Base-by-base conservation (phyloP, 2,329 filamentous ascomycete genomes). In the Diaporthe sp. region DNA sequence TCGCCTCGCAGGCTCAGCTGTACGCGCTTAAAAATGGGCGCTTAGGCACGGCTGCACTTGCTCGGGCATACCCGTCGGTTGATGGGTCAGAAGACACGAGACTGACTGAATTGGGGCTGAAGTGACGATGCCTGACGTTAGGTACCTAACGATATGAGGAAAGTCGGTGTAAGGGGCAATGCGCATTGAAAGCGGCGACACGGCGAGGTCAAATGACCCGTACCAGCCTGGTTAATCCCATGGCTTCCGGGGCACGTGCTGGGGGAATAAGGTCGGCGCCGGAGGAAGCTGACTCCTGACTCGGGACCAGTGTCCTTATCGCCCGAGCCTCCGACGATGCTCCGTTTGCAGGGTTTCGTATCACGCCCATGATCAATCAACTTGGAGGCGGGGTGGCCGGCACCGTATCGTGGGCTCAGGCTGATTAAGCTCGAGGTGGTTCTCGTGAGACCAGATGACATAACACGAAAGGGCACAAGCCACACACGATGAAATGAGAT, bases 231-330 rank as follows among this genome's bases (percentile, higher is more conserved):
- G 42, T 61, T 44, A 28, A 60, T 60, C 31, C 53, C 70, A 72
- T 60, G 70, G 53, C 25, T 12, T 46, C 68, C 70, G 57, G 17
- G 55, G 70, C 70, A 60, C 55, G 70, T 72, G 65, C 65, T 70
- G 65, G 22, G 34, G n/a, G 34, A 53, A 42, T 22, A 65, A 39
- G 44, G 65, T 49, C 65, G 65, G 65, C 46, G 28, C 42, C 42
- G 55, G 44, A 72, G 39, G 28, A 51, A 39, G 70, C 31, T 72
- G 55, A 73, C 28, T 31, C 49, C 49, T 61, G 71, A 65, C 58
- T 62, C 71, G 71, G 55, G 55, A 46, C 13, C 17, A 34, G 49
- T 22, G 31, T 13, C 49, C 58, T 73, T 67, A 73, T 65, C 71
- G 71, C 49, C 49, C 58, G 39, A 34, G 58, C 31, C 44, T 65